Evolutionary conservation across 148 eudicot genomes (phyloP).

Genomic region (Cornus kousa): DNA sequence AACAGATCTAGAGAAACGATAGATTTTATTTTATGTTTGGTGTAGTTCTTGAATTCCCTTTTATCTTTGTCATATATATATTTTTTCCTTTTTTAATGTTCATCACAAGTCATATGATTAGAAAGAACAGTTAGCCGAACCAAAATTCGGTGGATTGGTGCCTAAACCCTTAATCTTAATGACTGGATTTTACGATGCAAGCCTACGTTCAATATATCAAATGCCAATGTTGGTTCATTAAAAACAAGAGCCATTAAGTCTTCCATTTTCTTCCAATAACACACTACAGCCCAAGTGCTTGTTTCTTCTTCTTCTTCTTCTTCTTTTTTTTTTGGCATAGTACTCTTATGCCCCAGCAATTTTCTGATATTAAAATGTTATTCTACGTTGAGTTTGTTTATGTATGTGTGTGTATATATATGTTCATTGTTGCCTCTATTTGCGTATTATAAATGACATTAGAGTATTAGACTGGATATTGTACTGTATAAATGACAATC

Average conservation of each 20-base stretch:
- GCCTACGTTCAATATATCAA: neutral
- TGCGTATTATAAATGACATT: too few relatives aligned
- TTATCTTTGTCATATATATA: neutral
- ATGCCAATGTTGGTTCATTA: neutral
- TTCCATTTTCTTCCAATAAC: neutral
- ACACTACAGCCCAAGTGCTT: neutral
- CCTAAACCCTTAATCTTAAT: neutral
- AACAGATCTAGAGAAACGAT: neutral
- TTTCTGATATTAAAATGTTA: too few relatives aligned
- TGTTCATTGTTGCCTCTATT: too few relatives aligned
- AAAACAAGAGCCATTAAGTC: neutral
- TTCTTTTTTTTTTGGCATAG: too few relatives aligned
- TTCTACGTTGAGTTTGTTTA: too few relatives aligned
- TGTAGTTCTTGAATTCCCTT: neutral
- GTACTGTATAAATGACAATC: neutral
- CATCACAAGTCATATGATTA: neutral
- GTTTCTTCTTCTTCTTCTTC: too few relatives aligned
- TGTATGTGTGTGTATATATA: too few relatives aligned
- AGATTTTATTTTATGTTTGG: neutral
- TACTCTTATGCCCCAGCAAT: too few relatives aligned
- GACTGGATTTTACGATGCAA: neutral
- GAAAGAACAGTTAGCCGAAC: neutral
- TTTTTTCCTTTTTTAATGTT: neutral
- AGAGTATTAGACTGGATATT: too few relatives aligned
- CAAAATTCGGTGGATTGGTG: neutral